These are phyloP conservation scores for Cyamopsis tetragonoloba DNA, from an alignment of 306 rosid species.

Conservation along the genomic window DNA sequence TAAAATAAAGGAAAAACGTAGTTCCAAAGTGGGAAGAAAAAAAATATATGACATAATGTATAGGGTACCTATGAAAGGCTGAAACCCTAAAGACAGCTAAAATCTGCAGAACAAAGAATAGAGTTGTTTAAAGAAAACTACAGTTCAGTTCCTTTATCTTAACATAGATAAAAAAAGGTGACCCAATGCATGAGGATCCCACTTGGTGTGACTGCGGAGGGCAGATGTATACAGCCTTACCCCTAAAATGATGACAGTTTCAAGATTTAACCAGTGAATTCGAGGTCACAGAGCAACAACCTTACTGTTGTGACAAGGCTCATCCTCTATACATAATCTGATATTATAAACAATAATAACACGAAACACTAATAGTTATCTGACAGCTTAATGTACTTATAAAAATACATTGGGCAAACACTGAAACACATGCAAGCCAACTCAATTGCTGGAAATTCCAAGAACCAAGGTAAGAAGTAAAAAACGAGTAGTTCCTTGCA, in stretches of 20 bases:
- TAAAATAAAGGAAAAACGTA: neutral
- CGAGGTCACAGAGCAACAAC: too few relatives aligned
- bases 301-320: too few relatives aligned
- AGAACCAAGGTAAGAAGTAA: neutral
- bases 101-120: neutral
- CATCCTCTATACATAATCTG: too few relatives aligned
- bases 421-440: conserved; percentile 2
- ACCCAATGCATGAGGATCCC: too few relatives aligned
- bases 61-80: neutral
- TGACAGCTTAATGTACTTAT: neutral
- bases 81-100: neutral
- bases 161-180: too few relatives aligned
- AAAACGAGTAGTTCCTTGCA: neutral
- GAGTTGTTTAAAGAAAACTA: neutral
- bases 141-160: neutral
- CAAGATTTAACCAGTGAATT: too few relatives aligned
- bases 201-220: too few relatives aligned
- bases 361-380: neutral
- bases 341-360: neutral
- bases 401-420: neutral
- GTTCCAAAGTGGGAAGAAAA: neutral
- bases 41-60: neutral
- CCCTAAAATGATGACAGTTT: too few relatives aligned
- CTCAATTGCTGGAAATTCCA: neutral
- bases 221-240: too few relatives aligned